Evolutionary conservation across 345 rosid genomes (phyloP), one percentile per base, ranked within the genome.

Genomic region (Syzygium aromaticum): DNA sequence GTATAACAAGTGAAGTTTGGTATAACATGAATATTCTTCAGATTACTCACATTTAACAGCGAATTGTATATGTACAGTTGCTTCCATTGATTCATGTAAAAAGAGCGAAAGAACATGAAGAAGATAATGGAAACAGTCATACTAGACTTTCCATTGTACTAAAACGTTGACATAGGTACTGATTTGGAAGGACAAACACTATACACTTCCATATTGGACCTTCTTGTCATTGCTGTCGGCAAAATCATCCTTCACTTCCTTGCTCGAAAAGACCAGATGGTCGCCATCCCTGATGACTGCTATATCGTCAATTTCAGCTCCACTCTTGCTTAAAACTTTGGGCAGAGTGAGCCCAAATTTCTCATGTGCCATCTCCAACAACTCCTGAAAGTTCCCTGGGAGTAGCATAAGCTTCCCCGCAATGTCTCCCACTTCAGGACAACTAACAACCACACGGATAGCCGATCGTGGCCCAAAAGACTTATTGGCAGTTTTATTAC

Each of bases 231-330:
- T 54, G 40, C 86, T n/a, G 77, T 78, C 63, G 77, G 84, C 51
- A 63, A 51, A 64, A 53, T 86, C 84, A 40, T 85, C 85, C 51
- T 25, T 54, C 54, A 33, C 84, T 80, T 78, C 90, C 73, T 89
- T 86, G 61, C 89, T 86, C 27, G 88, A 90, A 88, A 95, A 94
- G 84, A 93, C 59, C 40, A 98, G 96, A 93, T 92, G 96, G 87
- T 98, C 98, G 5, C 96, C 98, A 52, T 97, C 99, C 93, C 97
- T 93, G 23, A 96, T 91, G 51, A 95, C 95, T 49, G 90, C 95
- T 38, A 96, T 88, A 84, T 92, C 92, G 30, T 95, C 99, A 56
- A 98, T 93, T 88, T 92, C 98, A 30, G 98, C 97, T 85, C 94
- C 85, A 4, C 90, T 94, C 89, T 92, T 90, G 88, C 77, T 92